Percentiles rank a stretch among this genome's conserved stretches.
Conservation (phyloP, 176 grass and related monocot species). For the Triticum timopheevii region DNA sequence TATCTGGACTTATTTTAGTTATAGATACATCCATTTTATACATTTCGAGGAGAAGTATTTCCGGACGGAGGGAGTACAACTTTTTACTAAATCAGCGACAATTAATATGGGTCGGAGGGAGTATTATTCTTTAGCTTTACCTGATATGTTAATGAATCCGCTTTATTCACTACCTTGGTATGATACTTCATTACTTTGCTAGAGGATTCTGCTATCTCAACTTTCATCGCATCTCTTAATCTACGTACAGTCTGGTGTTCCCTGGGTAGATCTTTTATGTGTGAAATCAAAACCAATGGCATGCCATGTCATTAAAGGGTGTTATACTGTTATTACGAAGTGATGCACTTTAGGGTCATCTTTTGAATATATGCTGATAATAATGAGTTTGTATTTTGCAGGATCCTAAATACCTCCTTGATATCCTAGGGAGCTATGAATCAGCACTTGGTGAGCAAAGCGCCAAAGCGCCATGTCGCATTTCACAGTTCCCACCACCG, state of each 20-base stretch:
- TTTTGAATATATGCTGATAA: constrained; percentile 7
- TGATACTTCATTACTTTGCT: neutral
- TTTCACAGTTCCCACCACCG: constrained; percentile 68
- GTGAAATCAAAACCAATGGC: constrained; percentile 7
- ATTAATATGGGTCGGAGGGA: too few relatives aligned
- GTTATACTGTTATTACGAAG: neutral
- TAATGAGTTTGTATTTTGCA: constrained; percentile 35
- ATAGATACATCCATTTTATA: too few relatives aligned
- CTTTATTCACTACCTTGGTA: neutral
- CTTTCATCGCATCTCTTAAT: neutral
- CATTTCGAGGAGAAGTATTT: too few relatives aligned
- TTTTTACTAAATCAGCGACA: too few relatives aligned
- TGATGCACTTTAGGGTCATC: neutral
- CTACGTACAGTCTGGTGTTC: neutral
- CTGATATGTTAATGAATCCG: neutral
- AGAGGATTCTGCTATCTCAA: constrained; percentile 2
- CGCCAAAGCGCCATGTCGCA: constrained; percentile 56
- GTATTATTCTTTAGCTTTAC: neutral
- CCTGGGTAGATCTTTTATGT: neutral
- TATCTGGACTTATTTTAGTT: too few relatives aligned
- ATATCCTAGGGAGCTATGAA: constrained; percentile 80
- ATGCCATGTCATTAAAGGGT: neutral
- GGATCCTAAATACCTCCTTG: constrained; percentile 68
- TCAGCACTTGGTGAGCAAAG: constrained; percentile 69
- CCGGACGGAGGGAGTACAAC: too few relatives aligned